Percentiles rank a stretch among this genome's conserved stretches.
These are phyloP conservation scores for Mercurialis annua DNA, from an alignment of 345 rosid genomes.

Conservation along the genomic window DNA sequence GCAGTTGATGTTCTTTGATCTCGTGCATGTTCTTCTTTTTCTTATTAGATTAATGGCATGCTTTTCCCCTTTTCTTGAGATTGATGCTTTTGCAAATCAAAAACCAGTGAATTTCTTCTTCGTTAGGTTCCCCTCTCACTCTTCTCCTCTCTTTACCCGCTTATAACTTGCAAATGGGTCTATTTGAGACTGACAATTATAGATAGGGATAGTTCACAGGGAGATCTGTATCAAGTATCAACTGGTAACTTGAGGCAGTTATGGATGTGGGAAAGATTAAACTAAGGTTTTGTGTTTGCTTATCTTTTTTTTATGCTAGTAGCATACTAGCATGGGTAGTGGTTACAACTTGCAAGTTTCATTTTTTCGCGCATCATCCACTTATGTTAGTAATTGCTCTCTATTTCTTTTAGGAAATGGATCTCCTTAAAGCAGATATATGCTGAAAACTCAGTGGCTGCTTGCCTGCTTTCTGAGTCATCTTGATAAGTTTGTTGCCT, in stretches of 20 bases:
- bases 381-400: neutral
- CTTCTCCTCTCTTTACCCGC: neutral
- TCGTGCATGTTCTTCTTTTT: neutral
- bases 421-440: neutral
- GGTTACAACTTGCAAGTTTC: neutral
- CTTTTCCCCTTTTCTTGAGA: neutral
- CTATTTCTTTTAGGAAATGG: neutral
- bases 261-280: neutral
- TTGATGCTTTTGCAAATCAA: neutral
- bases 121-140: neutral
- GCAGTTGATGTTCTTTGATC: neutral
- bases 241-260: neutral
- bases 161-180: neutral
- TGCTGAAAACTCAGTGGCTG: constrained; percentile 7
- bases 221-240: neutral
- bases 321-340: neutral
- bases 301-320: neutral
- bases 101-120: neutral
- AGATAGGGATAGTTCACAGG: neutral
- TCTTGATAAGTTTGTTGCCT: neutral
- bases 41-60: neutral
- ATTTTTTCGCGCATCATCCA: neutral
- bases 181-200: neutral
- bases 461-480: constrained; percentile 1
- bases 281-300: neutral